These are phyloP conservation scores for Lodderomyces pseudojiufengensis DNA, from an alignment of 1,139 yeast genomes.

Conservation along the genomic window DNA sequence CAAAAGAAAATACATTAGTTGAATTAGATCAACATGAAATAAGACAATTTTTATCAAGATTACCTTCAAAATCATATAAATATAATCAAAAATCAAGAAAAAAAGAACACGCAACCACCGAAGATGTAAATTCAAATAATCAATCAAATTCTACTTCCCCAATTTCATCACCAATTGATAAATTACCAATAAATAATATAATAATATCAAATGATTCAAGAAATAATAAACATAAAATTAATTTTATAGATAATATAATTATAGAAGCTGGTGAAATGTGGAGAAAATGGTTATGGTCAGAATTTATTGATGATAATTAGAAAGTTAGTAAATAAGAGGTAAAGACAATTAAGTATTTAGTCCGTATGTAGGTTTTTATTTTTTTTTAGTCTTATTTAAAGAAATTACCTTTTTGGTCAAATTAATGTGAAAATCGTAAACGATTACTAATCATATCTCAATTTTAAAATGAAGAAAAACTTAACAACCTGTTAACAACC, in stretches of 20 bases:
- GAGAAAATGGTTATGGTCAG: conserved; percentile 83
- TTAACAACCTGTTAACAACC: too few relatives aligned
- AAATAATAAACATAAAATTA: conserved; percentile 32
- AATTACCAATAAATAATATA: conserved; percentile 10
- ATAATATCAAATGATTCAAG: conserved; percentile 36
- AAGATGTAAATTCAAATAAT: conserved; percentile 9
- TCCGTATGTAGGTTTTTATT: too few relatives aligned
- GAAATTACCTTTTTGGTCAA: too few relatives aligned
- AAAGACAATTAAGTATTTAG: neutral
- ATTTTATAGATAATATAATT: conserved; percentile 67
- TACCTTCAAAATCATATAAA: conserved; percentile 41
- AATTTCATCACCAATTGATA: conserved; percentile 12
- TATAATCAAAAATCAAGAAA: conserved; percentile 20
- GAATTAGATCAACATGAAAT: conserved; percentile 91
- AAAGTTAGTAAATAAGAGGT: neutral
- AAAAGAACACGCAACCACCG: conserved; percentile 4
- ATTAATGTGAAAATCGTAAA: neutral
- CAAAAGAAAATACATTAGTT: conserved; percentile 71
- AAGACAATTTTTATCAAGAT: conserved; percentile 66
- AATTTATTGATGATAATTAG: conserved; percentile 50
- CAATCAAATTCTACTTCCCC: conserved; percentile 15
- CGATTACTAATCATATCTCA: too few relatives aligned
- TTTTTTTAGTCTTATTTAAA: too few relatives aligned
- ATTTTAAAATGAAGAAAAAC: too few relatives aligned
- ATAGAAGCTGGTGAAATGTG: conserved; percentile 83